Conservation (phyloP, 2,329 filamentous ascomycete species). For the Scopulariopsis brevicaulis region DNA sequence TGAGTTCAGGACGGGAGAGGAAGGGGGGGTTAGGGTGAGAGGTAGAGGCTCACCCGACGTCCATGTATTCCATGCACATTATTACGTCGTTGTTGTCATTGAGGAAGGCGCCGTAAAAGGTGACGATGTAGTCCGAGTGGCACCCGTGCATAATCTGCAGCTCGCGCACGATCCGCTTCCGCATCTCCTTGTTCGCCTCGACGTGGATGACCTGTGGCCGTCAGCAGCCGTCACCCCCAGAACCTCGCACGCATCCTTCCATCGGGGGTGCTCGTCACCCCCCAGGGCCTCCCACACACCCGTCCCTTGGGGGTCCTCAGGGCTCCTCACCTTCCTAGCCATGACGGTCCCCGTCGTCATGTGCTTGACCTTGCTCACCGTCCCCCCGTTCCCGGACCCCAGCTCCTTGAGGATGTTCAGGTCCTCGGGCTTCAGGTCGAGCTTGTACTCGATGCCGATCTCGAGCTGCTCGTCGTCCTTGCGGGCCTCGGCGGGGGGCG, state of each 20-base stretch:
- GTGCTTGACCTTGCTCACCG: constrained; percentile 96
- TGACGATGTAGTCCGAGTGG: constrained; percentile 93
- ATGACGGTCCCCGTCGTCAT: constrained; percentile 90
- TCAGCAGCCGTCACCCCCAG: background rate
- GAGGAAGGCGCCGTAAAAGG: constrained; percentile 93
- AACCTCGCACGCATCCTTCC: background rate
- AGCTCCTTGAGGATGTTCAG: constrained; percentile 88
- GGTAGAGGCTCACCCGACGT: constrained; percentile 68
- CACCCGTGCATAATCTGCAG: constrained; percentile 98
- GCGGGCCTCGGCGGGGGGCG: constrained; percentile 63
- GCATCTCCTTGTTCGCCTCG: constrained; percentile 93
- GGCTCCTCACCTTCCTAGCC: constrained; percentile 76
- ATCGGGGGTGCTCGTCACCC: too few species aligned
- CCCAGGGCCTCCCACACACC: too few species aligned
- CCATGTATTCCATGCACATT: constrained; percentile 99
- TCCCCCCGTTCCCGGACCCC: constrained; percentile 91
- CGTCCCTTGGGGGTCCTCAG: background rate
- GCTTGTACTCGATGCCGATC: constrained; percentile 93
- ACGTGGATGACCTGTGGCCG: constrained; percentile 80
- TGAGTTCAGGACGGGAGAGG: background rate
- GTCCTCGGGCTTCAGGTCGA: constrained; percentile 86
- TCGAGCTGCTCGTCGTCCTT: constrained; percentile 57
- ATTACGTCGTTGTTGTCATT: constrained; percentile 97
- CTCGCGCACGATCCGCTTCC: constrained; percentile 93
- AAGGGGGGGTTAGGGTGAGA: background rate